Conservation (phyloP, 345 rosid species). For the Abelmoschus esculentus region DNA sequence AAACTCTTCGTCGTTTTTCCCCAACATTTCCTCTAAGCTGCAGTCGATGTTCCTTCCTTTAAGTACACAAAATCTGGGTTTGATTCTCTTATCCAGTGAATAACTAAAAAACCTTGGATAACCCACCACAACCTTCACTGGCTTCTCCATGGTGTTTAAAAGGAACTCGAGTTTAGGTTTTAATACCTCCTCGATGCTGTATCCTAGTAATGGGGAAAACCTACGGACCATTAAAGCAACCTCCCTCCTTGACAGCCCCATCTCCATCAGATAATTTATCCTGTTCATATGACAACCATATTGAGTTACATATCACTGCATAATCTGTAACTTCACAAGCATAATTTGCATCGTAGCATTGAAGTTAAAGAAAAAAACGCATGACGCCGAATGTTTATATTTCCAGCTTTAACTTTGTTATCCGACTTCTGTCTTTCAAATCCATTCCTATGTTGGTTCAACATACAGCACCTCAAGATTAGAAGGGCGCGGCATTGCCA, state of each 20-base stretch:
- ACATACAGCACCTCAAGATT: too few relatives aligned
- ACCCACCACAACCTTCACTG: constrained; percentile 49
- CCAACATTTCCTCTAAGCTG: constrained; percentile 71
- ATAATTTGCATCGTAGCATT: neutral
- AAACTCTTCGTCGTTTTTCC: constrained; percentile 76
- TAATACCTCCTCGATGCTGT: constrained; percentile 64
- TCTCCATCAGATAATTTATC: constrained; percentile 55
- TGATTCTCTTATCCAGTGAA: constrained; percentile 79
- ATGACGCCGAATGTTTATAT: neutral
- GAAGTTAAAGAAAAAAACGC: neutral
- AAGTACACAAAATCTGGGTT: constrained; percentile 67
- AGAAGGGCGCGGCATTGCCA: neutral
- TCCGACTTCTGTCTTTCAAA: too few relatives aligned
- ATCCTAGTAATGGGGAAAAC: constrained; percentile 82
- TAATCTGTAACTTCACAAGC: neutral
- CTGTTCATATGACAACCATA: constrained; percentile 31
- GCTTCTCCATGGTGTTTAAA: constrained; percentile 52
- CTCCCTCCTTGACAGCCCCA: constrained; percentile 57
- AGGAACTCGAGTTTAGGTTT: constrained; percentile 74
- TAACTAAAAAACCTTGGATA: constrained; percentile 89
- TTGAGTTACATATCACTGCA: neutral
- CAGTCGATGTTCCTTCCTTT: constrained; percentile 51
- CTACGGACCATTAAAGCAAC: constrained; percentile 65
- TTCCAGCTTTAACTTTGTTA: neutral
- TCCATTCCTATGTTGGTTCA: neutral